Percentiles rank a stretch among this genome's conserved stretches.
Conservation (phyloP, 2,329 filamentous ascomycete genomes). For the Kalmusia sp. region DNA sequence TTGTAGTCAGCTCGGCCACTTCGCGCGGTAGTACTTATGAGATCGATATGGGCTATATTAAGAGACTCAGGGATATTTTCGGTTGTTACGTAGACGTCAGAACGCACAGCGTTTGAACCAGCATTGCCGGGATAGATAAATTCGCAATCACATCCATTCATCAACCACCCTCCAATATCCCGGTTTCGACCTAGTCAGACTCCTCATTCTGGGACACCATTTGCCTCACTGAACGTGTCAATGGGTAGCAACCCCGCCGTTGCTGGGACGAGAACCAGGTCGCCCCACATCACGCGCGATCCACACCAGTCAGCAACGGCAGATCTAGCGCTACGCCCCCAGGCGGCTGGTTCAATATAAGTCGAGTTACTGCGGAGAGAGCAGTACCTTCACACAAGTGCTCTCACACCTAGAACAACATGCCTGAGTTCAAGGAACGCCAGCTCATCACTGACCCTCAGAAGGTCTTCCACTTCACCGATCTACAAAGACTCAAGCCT, state of each 20-base stretch:
- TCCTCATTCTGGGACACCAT: conserved; percentile 23
- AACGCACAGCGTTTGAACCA: conserved; percentile 21
- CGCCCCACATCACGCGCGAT: conserved; percentile 43
- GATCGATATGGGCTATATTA: conserved; percentile 15
- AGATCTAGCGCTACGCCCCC: conserved; percentile 32
- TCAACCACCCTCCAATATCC: conserved; percentile 27
- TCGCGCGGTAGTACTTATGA: background rate
- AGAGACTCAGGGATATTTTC: conserved; percentile 3
- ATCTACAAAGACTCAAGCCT: conserved; percentile 46
- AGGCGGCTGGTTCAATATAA: conserved; percentile 38
- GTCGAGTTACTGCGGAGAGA: conserved; percentile 19
- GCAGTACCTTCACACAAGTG: conserved; percentile 12
- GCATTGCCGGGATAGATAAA: conserved; percentile 23
- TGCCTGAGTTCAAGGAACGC: conserved; percentile 44
- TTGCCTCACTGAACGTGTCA: conserved; percentile 20
- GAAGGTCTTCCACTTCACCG: conserved; percentile 48
- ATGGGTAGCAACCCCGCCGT: conserved; percentile 35
- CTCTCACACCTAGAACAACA: conserved; percentile 21
- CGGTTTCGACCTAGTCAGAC: conserved; percentile 20
- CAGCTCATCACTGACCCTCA: conserved; percentile 45
- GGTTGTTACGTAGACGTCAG: conserved; percentile 16
- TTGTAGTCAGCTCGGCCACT: conserved; percentile 24
- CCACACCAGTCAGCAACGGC: conserved; percentile 40
- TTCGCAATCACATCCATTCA: conserved; percentile 17
- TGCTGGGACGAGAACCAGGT: conserved; percentile 24